Base-by-base conservation (phyloP, 352 stramenopile genomes). In the Globisporangium radiosum region DNA sequence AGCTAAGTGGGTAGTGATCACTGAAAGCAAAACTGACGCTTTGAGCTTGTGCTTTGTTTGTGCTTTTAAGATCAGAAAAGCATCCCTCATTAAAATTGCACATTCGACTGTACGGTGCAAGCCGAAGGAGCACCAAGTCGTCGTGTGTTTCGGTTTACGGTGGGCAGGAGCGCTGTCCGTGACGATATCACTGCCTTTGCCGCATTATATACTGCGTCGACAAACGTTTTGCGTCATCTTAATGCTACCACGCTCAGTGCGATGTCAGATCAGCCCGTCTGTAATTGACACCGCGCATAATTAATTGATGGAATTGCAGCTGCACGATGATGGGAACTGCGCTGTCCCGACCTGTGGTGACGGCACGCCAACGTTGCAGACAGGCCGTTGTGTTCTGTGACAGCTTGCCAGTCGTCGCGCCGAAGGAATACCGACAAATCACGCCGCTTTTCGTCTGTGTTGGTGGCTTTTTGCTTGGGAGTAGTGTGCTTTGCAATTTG, bases 61-160 rank as follows among this genome's bases (percentile, higher is more conserved):
- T 36, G 3, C 43, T 5, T 44, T 62, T 66, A 17, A 66, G 14
- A 11, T 47, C 19, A 36, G 52, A 66, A 42, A 68, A 72, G 15
- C 61, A 71, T 43, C 60, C 47, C 47, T 69, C 52, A 19, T 68
- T 68, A 8, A 57, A 52, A 36, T 70, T 73, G 54, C 60, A 59
- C 67, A 64, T 71, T 13, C 52, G 44, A 1, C 51, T 63, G 47
- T 69, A 68, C 3, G 67, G 59, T 1, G 55, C 56, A 0, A 73
- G 38, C 9, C 56, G 56, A 5, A 73, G 43, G 38, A 73, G 37
- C 7, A 71, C 63, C 9, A 71, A 11, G 38, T 68, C 58, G 7
- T 64, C 59, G 33, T 25, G 40, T 1, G 13, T 10, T 43, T 70
- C 63, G 0, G 51, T 69, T 19, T 68, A 56, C 1, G 52, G 42